These are phyloP conservation scores for Aspergillus unguis DNA, from an alignment of 2,329 filamentous ascomycete species.

Conservation along the genomic window DNA sequence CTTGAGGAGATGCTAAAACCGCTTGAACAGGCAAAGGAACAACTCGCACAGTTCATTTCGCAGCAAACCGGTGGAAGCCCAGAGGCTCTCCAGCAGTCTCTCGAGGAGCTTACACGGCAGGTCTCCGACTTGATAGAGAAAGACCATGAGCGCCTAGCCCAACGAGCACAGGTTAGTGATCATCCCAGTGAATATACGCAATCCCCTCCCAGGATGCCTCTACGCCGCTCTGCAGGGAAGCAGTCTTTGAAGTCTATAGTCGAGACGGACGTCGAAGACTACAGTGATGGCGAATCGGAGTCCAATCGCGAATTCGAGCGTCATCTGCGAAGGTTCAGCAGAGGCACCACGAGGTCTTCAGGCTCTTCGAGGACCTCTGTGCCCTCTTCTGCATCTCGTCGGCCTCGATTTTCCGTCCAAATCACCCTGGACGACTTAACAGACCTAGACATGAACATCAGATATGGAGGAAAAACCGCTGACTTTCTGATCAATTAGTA, in stretches of 20 bases:
- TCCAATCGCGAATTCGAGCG: too few species aligned
- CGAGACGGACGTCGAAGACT: background rate
- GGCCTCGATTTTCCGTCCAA: background rate
- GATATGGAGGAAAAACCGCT: conserved; percentile 7
- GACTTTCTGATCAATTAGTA: conserved; percentile 30
- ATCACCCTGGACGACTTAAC: background rate
- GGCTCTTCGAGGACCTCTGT: background rate
- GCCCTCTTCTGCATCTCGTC: background rate
- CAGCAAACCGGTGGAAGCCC: conserved; percentile 31
- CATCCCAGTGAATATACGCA: background rate
- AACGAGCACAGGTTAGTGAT: conserved; percentile 42
- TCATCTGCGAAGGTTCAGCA: background rate
- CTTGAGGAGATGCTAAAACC: conserved; percentile 40
- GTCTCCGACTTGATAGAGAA: conserved; percentile 57
- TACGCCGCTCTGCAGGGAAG: background rate
- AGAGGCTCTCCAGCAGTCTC: conserved; percentile 35
- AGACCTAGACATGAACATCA: background rate
- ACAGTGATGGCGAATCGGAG: background rate
- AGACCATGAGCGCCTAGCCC: conserved; percentile 43
- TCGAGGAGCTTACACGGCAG: conserved; percentile 40
- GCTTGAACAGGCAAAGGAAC: conserved; percentile 40
- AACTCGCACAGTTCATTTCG: conserved; percentile 40
- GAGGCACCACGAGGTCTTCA: background rate
- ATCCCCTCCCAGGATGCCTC: too few species aligned
- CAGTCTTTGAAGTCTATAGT: background rate